A percentile compares a stretch with the other conserved stretches of the same genome.
Conservation (phyloP, 345 rosid genomes). For the Abelmoschus esculentus region DNA sequence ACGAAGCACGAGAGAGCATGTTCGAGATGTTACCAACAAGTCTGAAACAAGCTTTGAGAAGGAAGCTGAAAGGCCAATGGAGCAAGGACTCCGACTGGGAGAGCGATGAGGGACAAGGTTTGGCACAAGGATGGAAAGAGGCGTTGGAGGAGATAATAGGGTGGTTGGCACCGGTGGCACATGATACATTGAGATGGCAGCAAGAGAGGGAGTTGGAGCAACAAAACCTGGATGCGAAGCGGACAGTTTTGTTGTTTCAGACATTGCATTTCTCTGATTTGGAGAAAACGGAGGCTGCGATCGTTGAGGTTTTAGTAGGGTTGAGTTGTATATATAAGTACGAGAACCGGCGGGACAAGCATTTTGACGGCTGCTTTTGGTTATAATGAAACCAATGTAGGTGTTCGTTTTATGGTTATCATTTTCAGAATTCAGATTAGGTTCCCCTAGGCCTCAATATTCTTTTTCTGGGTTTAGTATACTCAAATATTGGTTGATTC, state of each 20-base stretch:
- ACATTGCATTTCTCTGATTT: conserved; percentile 44
- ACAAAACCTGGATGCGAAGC: conserved; percentile 29
- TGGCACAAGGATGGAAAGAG: conserved; percentile 41
- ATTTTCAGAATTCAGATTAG: too few relatives aligned
- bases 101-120: not conserved
- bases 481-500: not conserved
- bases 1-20: conserved; percentile 28
- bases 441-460: not conserved
- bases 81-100: not conserved
- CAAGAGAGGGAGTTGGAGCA: conserved; percentile 39
- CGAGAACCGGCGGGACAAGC: conserved; percentile 12
- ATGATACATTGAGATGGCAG: conserved; percentile 48
- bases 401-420: not conserved
- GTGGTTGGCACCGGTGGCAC: conserved; percentile 49
- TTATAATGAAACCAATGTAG: not conserved
- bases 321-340: conserved; percentile 36
- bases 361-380: not conserved
- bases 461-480: too few relatives aligned
- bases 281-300: conserved; percentile 51
- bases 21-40: conserved; percentile 34
- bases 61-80: conserved; percentile 30
- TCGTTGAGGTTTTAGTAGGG: conserved; percentile 48
- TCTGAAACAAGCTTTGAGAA: conserved; percentile 23
- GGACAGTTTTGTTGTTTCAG: conserved; percentile 36
- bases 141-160: conserved; percentile 32